phyloP scores from a whole-genome alignment of 208 protist genomes.

The Tritrichomonas musculus region DNA sequence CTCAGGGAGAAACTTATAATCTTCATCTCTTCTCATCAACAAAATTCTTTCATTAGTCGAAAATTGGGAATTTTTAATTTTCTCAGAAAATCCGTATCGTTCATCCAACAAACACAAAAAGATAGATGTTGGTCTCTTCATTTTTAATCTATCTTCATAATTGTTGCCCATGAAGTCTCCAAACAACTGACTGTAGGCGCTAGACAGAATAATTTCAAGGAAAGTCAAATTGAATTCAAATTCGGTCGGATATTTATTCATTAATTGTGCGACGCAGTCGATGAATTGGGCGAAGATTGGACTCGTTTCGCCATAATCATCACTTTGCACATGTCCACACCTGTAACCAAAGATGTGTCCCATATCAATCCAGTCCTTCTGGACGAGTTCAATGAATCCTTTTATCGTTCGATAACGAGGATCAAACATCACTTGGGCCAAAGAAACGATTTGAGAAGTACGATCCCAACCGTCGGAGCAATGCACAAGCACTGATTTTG shows the following conservation, averaged over 20 bases:
- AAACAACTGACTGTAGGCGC: not conserved
- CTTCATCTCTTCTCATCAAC: too few species aligned
- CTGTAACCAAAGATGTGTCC: slow-evolving; percentile 74
- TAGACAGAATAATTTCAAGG: not conserved
- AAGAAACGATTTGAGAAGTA: slow-evolving; percentile 69
- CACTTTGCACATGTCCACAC: slow-evolving; percentile 36
- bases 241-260: not conserved
- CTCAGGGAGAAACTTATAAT: too few species aligned
- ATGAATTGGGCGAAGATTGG: slow-evolving; percentile 59
- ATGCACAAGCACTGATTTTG: slow-evolving; percentile 50
- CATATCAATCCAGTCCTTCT: slow-evolving; percentile 81
- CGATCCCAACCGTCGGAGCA: slow-evolving; percentile 84
- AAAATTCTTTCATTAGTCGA: too few species aligned
- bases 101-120: too few species aligned
- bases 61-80: too few species aligned
- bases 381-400: slow-evolving; percentile 70
- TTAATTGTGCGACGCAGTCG: slow-evolving; percentile 51
- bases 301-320: not conserved
- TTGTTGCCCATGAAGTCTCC: not conserved
- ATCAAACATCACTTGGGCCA: slow-evolving; percentile 74
- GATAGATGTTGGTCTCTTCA: not conserved
- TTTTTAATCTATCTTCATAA: not conserved
- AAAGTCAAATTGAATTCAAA: not conserved
- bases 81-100: too few species aligned
- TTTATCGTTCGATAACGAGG: slow-evolving; percentile 70